Evolutionary conservation across 2,329 filamentous ascomycete species (phyloP).

Genomic region (Myriosclerotinia curreyana): DNA sequence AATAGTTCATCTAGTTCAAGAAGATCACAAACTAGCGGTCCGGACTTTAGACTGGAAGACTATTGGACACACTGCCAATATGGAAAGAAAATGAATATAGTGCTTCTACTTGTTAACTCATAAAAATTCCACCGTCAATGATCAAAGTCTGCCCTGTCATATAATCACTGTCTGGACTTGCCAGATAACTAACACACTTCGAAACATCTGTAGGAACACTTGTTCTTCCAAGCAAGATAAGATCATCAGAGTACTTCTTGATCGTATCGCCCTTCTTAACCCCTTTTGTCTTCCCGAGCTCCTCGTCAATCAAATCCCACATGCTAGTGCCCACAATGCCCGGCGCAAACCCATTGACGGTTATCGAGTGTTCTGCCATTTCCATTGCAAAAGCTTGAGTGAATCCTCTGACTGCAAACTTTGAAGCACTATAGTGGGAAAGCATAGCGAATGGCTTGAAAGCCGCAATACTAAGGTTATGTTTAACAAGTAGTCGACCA

Average conservation of each 20-base stretch:
- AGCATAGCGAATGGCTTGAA: conserved; percentile 59
- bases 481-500: conserved; percentile 7
- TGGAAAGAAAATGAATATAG: neutral
- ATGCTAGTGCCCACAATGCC: conserved; percentile 63
- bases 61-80: too few relatives aligned
- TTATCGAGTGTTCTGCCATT: conserved; percentile 62
- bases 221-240: conserved; percentile 55
- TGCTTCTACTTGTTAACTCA: conserved; percentile 21
- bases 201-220: conserved; percentile 62
- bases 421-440: conserved; percentile 61
- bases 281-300: conserved; percentile 51
- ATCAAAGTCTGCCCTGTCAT: conserved; percentile 64
- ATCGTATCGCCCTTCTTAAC: conserved; percentile 52
- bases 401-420: conserved; percentile 65
- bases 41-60: too few relatives aligned
- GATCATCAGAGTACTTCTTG: conserved; percentile 51
- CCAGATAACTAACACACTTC: conserved; percentile 60
- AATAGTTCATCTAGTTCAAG: too few relatives aligned
- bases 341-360: conserved; percentile 64
- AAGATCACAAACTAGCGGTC: too few relatives aligned
- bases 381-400: conserved; percentile 66
- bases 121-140: conserved; percentile 43
- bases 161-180: conserved; percentile 58
- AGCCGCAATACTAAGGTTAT: conserved; percentile 47
- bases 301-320: conserved; percentile 67